A percentile compares a stretch with the other conserved stretches of the same genome.
These are phyloP conservation scores for Hemisphaericaspora xylofermentans DNA, from an alignment of 1,139 yeast genomes.

Conservation along the genomic window DNA sequence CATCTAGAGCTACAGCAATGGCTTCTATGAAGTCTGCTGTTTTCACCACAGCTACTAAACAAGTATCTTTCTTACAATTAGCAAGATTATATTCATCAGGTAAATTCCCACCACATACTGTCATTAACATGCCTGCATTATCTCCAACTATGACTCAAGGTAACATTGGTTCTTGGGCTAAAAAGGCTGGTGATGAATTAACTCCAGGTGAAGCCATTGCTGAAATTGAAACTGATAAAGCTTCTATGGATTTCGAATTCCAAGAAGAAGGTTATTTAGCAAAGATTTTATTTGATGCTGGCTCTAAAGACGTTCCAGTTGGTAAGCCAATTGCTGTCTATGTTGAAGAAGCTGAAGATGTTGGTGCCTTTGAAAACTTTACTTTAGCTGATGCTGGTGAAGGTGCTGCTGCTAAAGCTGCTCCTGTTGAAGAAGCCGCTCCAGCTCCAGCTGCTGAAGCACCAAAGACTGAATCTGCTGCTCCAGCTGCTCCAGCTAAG, in stretches of 20 bases:
- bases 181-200: constrained; percentile 82
- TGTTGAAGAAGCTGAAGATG: constrained; percentile 84
- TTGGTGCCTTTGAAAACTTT: constrained; percentile 83
- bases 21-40: constrained; percentile 21
- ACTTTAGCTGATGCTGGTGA: constrained; percentile 81
- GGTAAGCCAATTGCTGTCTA: constrained; percentile 96
- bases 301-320: constrained; percentile 87
- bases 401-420: constrained; percentile 40
- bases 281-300: constrained; percentile 81
- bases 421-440: constrained; percentile 37
- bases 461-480: constrained; percentile 25
- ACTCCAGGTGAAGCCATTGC: constrained; percentile 92
- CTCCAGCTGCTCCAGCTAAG: constrained; percentile 28
- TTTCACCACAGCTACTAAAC: constrained; percentile 16
- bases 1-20: constrained; percentile 28
- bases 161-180: constrained; percentile 83
- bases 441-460: constrained; percentile 21
- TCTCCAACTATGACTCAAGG: constrained; percentile 99
- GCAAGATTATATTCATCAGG: constrained; percentile 46
- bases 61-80: constrained; percentile 24
- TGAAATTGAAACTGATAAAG: constrained; percentile 97
- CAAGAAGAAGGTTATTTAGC: constrained; percentile 98
- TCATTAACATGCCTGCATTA: constrained; percentile 86
- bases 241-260: constrained; percentile 98
- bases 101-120: constrained; percentile 64